Base-by-base conservation (phyloP, 805 yeast species). In the Candida hungchunana region DNA sequence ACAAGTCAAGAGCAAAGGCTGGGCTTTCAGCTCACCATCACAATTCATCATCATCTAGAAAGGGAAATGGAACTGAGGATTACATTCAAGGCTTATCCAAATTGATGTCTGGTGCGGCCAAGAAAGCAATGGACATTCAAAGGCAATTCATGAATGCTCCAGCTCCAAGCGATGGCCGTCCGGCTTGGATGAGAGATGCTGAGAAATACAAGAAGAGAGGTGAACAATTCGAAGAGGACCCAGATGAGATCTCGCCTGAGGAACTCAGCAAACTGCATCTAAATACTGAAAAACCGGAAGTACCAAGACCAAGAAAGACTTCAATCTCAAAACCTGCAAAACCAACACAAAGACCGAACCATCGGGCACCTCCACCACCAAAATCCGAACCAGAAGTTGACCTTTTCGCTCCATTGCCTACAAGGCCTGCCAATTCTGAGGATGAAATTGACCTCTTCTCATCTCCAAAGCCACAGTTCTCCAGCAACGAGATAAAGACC, bases 131-230 rank as follows among this genome's bases (percentile, higher is more conserved):
- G 19, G 51, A 52, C 17, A 44, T 39, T 6, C 66, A 63, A 10
- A 72, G 66, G 37, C 48, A 51, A 18, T 40, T 55, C 10, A 42
- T 52, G 29, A 28, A 51, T 0, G 46, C 53, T 7, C 41, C 46
- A 14, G 31, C 36, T 3, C 33, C 49, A 13, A 46, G 40, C 29
- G 65, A 64, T 33, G 67, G 64, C 6, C 55, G 52, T 44, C 95
- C 95, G 0, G 75, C 79, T 2, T 85, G 95, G 95, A 79, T 85
- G 88, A 69, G 63, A 38, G 71, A 75, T 41, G 79, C 74, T 47
- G 64, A 60, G 11, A 62, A 51, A 46, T 69, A 79, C 46, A 72
- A 66, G 28, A 36, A 34, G 6, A 39, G 43, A 37, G 61, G 62
- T 13, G 28, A 16, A 9, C 66, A 67, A 4, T 65, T 49, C 26